These are phyloP conservation scores for Hortaea werneckii DNA, from an alignment of 2,329 filamentous ascomycete species.

Conservation along the genomic window DNA sequence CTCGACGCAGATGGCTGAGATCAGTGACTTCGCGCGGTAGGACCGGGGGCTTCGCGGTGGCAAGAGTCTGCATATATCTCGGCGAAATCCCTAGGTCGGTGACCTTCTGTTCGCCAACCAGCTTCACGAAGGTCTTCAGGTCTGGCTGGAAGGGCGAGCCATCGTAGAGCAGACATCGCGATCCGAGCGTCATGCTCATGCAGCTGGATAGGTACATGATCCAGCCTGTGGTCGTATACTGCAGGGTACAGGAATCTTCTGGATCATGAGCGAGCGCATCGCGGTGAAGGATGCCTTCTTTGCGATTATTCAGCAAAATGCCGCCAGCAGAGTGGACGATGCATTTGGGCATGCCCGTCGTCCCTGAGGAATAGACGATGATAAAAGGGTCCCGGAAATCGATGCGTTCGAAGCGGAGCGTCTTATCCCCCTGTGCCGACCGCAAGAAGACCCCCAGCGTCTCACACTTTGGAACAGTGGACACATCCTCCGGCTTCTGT, in stretches of 20 bases:
- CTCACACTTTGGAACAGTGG: constrained; percentile 39
- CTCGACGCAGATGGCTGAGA: constrained; percentile 49
- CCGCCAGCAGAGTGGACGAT: constrained; percentile 71
- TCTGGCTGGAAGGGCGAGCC: constrained; percentile 71
- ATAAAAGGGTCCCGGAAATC: constrained; percentile 66
- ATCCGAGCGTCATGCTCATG: constrained; percentile 49
- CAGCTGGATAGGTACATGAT: constrained; percentile 72
- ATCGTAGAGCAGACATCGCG: constrained; percentile 63
- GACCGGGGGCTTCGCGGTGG: constrained; percentile 47
- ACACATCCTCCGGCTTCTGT: constrained; percentile 47
- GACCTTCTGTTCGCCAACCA: constrained; percentile 53
- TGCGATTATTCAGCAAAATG: constrained; percentile 45
- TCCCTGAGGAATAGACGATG: constrained; percentile 48
- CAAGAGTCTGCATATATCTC: constrained; percentile 64
- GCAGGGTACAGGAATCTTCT: constrained; percentile 35
- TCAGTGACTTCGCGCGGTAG: constrained; percentile 53
- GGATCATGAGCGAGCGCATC: constrained; percentile 28
- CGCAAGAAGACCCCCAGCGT: constrained; percentile 34
- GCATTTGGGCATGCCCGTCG: constrained; percentile 59
- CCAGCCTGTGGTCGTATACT: constrained; percentile 65
- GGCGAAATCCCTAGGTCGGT: constrained; percentile 69
- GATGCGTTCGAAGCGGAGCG: constrained; percentile 48
- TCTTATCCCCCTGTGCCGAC: constrained; percentile 27
- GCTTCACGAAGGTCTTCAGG: constrained; percentile 49
- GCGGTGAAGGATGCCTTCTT: constrained; percentile 51